These are phyloP conservation scores for Psophocarpus tetragonolobus DNA, from an alignment of 306 rosid species.

Conservation along the genomic window DNA sequence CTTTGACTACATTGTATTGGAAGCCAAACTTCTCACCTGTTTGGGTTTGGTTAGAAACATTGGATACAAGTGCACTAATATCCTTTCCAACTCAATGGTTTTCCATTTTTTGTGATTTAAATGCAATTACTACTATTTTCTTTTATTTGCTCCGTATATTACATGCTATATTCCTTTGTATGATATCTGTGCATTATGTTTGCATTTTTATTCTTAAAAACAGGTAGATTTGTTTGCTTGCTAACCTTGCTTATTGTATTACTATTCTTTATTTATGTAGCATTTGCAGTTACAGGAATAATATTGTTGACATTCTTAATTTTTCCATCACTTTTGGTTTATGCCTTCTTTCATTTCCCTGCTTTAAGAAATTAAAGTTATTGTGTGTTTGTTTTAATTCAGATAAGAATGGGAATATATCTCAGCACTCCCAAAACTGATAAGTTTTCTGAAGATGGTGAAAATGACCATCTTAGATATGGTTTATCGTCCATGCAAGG, in stretches of 20 bases:
- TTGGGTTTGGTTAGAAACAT: neutral
- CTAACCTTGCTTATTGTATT: neutral
- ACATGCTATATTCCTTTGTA: neutral
- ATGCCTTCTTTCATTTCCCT: constrained; percentile 15
- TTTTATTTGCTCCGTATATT: neutral
- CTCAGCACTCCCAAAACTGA: constrained; percentile 96
- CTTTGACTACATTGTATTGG: neutral
- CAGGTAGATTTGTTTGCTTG: constrained; percentile 6
- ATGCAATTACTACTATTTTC: neutral
- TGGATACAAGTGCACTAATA: neutral
- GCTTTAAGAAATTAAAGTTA: constrained; percentile 4
- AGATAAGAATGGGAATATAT: constrained; percentile 77
- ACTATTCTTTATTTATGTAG: neutral
- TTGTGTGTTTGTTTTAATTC: constrained; percentile 33
- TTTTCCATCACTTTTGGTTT: neutral
- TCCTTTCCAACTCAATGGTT: neutral
- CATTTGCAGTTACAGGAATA: neutral
- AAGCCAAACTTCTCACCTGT: neutral
- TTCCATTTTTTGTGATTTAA: neutral
- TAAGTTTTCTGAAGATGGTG: constrained; percentile 89
- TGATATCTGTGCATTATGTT: neutral
- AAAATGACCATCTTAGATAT: constrained; percentile 61
- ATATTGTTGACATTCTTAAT: neutral
- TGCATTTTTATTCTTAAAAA: neutral
- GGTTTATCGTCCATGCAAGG: constrained; percentile 99